Base-by-base conservation (phyloP, 176 grass and related monocot genomes). In the Echinochloa phyllopogon region DNA sequence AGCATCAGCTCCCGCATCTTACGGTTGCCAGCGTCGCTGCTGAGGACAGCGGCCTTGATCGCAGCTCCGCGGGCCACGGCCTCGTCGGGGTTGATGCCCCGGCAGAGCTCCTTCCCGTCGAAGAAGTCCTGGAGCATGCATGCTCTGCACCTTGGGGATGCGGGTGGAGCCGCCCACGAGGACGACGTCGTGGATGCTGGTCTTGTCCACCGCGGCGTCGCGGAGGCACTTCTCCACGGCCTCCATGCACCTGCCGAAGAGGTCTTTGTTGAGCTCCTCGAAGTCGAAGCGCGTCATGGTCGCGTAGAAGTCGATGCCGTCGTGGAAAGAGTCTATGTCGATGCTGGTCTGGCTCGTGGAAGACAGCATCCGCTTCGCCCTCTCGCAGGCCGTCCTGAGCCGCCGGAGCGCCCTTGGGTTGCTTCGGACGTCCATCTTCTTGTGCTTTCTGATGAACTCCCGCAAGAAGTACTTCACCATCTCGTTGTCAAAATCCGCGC, bases 51-150 rank as follows among this genome's bases (percentile, higher is more conserved):
- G 0, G 92, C 92, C 45, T 75, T 65, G 33, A 94, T 87, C 3
- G 90, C 90, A 14, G 92, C 92, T 13, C 92, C 92, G 3, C 77
- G 87, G 0, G 92, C 84, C 2, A 94, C 88, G 1, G 91, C 91
- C 72, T 93, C 91, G 23, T 93, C 88, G 3, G 91, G 91, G 66
- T 93, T 93, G 87, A 93, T 88, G 58, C 56, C 82, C 58, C 52
- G 72, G 57, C 78, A 83, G 12, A 90, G 71, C 85, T 86, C 82
- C 82, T 86, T 90, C 6, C 88, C 77, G 0, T 79, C 66, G 43
- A 93, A 88, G 50, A 90, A 65, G 15, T 88, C 91, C 27, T 56
- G 50, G 48, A 94, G n/a, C n/a, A n/a, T n/a, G 16, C 9, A 94
- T 68, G 41, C 85, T 73, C 60, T 88, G 87, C 37, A 93, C 88